Base-by-base conservation (phyloP, 805 yeast species). In the Barnettozyma californica region DNA sequence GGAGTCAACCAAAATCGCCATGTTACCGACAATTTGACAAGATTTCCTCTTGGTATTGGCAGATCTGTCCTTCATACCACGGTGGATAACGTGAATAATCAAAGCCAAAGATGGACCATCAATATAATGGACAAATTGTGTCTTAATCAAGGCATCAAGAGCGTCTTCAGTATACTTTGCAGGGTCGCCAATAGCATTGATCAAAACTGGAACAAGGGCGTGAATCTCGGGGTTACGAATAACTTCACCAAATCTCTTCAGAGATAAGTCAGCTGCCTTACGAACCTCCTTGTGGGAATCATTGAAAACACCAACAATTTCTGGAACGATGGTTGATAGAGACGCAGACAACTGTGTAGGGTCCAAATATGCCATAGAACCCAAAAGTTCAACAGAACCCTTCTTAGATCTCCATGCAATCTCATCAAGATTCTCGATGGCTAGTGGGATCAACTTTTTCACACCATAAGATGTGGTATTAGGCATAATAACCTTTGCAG, bases 51-150 rank as follows among this genome's bases (percentile, higher is more conserved):
- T 94, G 5, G 94, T 87, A 39, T 82, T 75, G 0, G 98, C 97
- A n/a, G 96, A 86, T 61, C 99, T 75, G 57, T 92, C 98, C 45
- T 78, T 81, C 87, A 94, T 82, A 70, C 98, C 99, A 66, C 99
- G 81, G 64, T 89, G 94, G 43, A 94, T 84, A 45, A 94, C 97
- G 63, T 91, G 97, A 53, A 91, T 88, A 48, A 94, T 89, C 59
- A 94, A 76, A 0, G 99, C 99, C 60, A 94, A 74, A 1, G 98
- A 92, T 3, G 99, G 98, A 19, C 97, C 97, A 69, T 94, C 99
- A 56, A 94, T 92, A 66, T 92, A 94, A 67, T 94, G 99, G 41
- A 91, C 97, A 60, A 94, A 94, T 57, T 92, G 95, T 0, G 99
- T 94, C 58, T 80, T 81, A 56, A 92, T 82, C 59, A 94, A 76